Conservation (phyloP, 2,329 filamentous ascomycete genomes). For the Exophiala mesophila region DNA sequence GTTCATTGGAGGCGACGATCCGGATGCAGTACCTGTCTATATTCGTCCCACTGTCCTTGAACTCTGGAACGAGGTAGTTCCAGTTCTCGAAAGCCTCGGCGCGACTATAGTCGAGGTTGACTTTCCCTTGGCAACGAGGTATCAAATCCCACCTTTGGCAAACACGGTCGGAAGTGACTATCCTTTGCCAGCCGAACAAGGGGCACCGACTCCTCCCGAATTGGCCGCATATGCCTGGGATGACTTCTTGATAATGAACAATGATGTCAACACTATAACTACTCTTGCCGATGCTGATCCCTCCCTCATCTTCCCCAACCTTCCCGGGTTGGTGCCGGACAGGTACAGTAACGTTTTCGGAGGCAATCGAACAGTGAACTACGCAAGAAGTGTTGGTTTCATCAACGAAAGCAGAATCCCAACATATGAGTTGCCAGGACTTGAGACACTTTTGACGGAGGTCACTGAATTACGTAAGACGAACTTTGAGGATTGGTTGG, state of each 20-base stretch:
- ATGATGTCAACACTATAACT: conserved; percentile 36
- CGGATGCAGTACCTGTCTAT: conserved; percentile 10
- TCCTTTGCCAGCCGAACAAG: conserved; percentile 6
- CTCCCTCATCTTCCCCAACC: conserved; percentile 32
- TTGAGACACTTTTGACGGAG: conserved; percentile 38
- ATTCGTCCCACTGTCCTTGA: conserved; percentile 14
- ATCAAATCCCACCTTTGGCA: not conserved
- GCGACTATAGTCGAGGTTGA: conserved; percentile 19
- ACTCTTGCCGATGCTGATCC: conserved; percentile 38
- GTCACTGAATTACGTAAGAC: conserved; percentile 47
- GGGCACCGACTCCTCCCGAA: conserved; percentile 32
- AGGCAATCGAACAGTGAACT: not conserved
- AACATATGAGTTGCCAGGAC: conserved; percentile 40
- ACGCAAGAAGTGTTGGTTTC: conserved; percentile 8
- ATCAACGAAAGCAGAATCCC: conserved; percentile 27
- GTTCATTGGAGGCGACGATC: conserved; percentile 16
- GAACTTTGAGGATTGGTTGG: conserved; percentile 49
- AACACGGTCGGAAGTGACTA: not conserved
- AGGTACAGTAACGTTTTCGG: not conserved
- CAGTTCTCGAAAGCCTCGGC: conserved; percentile 17
- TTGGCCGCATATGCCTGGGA: conserved; percentile 51
- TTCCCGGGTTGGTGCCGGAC: conserved; percentile 1
- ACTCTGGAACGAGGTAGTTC: conserved; percentile 16
- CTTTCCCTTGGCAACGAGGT: conserved; percentile 17
- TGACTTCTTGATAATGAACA: conserved; percentile 38